Percentiles rank a stretch among this genome's conserved stretches.
Conservation (phyloP, 495 filamentous ascomycete species). For the Neurospora sp. region DNA sequence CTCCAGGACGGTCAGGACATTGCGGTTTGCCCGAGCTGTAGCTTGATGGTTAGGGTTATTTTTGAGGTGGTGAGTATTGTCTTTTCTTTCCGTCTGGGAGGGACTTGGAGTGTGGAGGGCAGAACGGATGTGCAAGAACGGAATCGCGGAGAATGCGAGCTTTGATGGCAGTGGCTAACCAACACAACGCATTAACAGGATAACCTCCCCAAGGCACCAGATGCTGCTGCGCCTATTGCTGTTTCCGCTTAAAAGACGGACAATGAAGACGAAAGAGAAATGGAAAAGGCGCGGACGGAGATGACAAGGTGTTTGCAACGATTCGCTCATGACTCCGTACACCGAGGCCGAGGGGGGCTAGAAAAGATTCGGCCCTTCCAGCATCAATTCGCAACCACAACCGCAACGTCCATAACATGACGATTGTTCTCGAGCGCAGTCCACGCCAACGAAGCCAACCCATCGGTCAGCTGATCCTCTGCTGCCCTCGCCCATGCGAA, state of each 20-base stretch:
- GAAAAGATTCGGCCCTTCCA: rapidly evolving
- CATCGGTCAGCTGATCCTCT: background rate
- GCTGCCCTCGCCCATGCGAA: background rate
- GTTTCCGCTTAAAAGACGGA: constrained; percentile 11
- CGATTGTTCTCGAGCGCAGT: background rate
- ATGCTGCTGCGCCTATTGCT: constrained; percentile 1
- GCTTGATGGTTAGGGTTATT: constrained; percentile 89
- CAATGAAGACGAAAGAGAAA: background rate
- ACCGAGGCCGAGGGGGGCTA: background rate
- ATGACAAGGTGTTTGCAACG: background rate
- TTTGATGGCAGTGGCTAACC: background rate
- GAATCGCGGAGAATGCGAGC: too few relatives aligned
- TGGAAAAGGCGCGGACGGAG: background rate
- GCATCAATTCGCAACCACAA: background rate
- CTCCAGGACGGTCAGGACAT: constrained; percentile 83
- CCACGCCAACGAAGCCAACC: background rate
- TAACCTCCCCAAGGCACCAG: constrained; percentile 18
- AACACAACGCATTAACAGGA: constrained; percentile 15
- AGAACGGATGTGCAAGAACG: too few relatives aligned
- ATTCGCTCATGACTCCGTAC: background rate
- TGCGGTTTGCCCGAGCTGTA: constrained; percentile 92
- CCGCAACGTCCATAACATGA: background rate
- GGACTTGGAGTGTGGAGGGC: too few relatives aligned
- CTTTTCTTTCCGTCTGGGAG: background rate
- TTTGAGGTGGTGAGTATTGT: constrained; percentile 63